phyloP scores from a whole-genome alignment of 225 moss, liverwort and hornwort species.

The Pseudisothecium myosuroides region DNA sequence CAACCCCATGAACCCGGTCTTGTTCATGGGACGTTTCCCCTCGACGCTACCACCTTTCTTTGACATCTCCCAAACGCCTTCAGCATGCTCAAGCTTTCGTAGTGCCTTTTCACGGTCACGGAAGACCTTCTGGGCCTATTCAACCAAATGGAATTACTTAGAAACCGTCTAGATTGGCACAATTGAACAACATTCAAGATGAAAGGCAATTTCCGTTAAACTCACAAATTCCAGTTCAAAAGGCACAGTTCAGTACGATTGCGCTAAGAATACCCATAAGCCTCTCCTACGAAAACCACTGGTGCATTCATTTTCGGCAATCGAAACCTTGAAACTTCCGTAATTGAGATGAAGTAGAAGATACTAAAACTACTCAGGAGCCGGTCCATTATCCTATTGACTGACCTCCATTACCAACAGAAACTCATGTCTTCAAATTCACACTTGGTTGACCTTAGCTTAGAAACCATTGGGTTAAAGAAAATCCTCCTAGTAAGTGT shows the following conservation, averaged over 20 bases:
- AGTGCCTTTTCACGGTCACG: slow-evolving; percentile 38
- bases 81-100: slow-evolving; percentile 65
- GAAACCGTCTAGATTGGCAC: not conserved
- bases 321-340: not conserved
- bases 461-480: no score
- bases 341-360: not conserved
- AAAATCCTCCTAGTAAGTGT: not conserved
- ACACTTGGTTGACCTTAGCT: not conserved
- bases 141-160: no score
- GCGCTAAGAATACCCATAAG: no score
- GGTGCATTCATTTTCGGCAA: not conserved
- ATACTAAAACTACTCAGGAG: not conserved
- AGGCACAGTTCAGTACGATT: not conserved
- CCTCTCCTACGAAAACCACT: not conserved
- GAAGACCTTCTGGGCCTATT: slow-evolving; percentile 49
- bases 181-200: not conserved
- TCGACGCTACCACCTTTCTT: slow-evolving; percentile 18
- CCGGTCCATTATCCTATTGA: not conserved
- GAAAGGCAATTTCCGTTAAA: not conserved
- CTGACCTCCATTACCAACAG: no score
- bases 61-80: slow-evolving; percentile 50
- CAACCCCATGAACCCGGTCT: slow-evolving; percentile 24
- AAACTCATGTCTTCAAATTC: not conserved
- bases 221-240: not conserved
- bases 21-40: slow-evolving; percentile 19